These are phyloP conservation scores for Collybia sp. DNA, from an alignment of 768 basidiomycete species.

Conservation along the genomic window DNA sequence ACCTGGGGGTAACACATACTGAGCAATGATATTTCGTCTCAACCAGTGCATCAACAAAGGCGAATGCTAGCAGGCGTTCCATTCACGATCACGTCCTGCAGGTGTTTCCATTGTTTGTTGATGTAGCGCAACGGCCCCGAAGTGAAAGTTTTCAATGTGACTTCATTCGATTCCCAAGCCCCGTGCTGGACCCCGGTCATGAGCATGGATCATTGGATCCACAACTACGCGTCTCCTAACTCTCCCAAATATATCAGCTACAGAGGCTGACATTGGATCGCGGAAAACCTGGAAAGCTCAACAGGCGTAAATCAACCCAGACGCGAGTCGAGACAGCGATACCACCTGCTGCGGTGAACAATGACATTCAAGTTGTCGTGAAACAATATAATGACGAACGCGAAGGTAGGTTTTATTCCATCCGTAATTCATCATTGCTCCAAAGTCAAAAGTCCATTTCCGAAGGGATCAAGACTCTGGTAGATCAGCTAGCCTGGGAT, in stretches of 20 bases:
- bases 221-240: constrained; percentile 81
- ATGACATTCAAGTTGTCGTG: background rate
- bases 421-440: constrained; percentile 28
- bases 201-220: constrained; percentile 23
- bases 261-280: constrained; percentile 61
- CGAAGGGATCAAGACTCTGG: constrained; percentile 42
- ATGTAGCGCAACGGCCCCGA: constrained; percentile 16
- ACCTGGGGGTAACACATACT: constrained; percentile 49
- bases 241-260: constrained; percentile 84
- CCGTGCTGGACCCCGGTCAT: too few relatives aligned
- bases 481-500: constrained; percentile 56
- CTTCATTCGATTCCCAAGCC: background rate
- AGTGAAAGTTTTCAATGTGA: constrained; percentile 16
- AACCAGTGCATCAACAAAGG: constrained; percentile 85
- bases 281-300: constrained; percentile 56
- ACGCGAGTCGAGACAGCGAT: constrained; percentile 20
- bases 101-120: constrained; percentile 12
- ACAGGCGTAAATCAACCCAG: constrained; percentile 51
- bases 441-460: too few relatives aligned
- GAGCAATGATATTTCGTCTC: constrained; percentile 79
- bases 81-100: constrained; percentile 38
- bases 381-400: constrained; percentile 14
- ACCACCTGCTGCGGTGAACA: constrained; percentile 2
- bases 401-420: constrained; percentile 18
- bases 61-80: constrained; percentile 89